Evolutionary conservation across 495 filamentous ascomycete genomes (phyloP).

Genomic region (Zalerion maritima): DNA sequence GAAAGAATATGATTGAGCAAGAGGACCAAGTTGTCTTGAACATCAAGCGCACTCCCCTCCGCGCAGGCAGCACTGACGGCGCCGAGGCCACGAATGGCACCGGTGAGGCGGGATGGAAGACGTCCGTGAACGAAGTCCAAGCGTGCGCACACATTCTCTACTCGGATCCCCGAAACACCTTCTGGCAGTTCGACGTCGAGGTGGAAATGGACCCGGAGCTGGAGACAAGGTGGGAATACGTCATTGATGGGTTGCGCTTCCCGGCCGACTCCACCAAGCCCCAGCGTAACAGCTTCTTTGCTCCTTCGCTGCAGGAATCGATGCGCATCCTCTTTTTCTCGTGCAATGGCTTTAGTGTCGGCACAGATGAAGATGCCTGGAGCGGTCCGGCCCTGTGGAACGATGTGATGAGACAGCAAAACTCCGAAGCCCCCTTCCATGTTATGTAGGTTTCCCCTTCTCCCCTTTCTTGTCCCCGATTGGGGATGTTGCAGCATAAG

Average conservation of each 20-base stretch:
- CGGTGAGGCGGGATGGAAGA: slow-evolving; percentile 1
- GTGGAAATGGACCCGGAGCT: slow-evolving; percentile 35
- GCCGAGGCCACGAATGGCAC: slow-evolving; percentile 6
- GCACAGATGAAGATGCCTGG: slow-evolving; percentile 76
- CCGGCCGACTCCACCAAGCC: slow-evolving; percentile 28
- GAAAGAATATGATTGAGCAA: slow-evolving; percentile 28
- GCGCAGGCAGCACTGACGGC: too few relatives aligned
- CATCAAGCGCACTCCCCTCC: slow-evolving; percentile 17
- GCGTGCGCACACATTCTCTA: slow-evolving; percentile 71
- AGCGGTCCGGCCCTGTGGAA: slow-evolving; percentile 79
- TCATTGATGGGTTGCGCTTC: slow-evolving; percentile 33
- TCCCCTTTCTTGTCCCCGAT: not conserved
- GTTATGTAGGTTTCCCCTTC: slow-evolving; percentile 43
- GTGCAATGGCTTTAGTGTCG: slow-evolving; percentile 91
- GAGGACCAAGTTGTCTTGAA: slow-evolving; percentile 15
- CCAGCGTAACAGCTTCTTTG: slow-evolving; percentile 45
- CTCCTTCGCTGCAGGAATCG: slow-evolving; percentile 64
- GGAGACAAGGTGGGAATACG: slow-evolving; percentile 48
- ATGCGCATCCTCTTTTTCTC: slow-evolving; percentile 96
- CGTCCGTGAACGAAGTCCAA: slow-evolving; percentile 6
- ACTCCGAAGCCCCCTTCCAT: slow-evolving; percentile 62
- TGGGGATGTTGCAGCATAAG: slow-evolving; percentile 1
- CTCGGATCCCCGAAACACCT: slow-evolving; percentile 59
- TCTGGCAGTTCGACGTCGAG: slow-evolving; percentile 63
- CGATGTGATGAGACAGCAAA: slow-evolving; percentile 60